Conservation (phyloP, 2,329 filamentous ascomycete genomes). For the Aspergillus sp. region DNA sequence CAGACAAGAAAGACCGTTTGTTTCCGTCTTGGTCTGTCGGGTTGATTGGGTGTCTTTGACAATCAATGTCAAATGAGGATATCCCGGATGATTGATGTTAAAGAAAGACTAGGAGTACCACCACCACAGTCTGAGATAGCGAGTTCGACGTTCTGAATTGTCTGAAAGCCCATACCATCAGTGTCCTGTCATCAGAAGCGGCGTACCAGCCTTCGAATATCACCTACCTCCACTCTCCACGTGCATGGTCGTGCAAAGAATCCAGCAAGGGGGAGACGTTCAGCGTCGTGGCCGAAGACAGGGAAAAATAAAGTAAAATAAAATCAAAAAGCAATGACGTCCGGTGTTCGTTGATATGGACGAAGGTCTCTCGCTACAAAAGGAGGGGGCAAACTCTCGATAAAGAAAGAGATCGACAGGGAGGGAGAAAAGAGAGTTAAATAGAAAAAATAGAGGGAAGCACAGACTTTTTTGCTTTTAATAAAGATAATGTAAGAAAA, state of each 20-base stretch:
- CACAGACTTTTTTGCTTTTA: too few species aligned
- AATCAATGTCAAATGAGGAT: slow-evolving; percentile 1
- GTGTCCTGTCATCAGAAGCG: slow-evolving; percentile 2
- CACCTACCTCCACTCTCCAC: slow-evolving; percentile 11
- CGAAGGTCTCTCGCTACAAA: neutral
- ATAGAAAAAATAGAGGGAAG: too few species aligned
- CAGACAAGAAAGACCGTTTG: slow-evolving; percentile 1
- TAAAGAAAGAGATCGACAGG: too few species aligned
- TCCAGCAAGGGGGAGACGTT: slow-evolving; percentile 11
- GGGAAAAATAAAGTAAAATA: neutral
- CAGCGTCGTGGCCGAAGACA: slow-evolving; percentile 4
- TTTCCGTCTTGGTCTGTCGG: neutral
- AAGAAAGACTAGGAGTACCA: slow-evolving; percentile 3
- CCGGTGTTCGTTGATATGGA: neutral
- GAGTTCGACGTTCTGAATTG: slow-evolving; percentile 4
- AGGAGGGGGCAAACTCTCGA: too few species aligned
- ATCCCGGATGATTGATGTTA: too few species aligned
- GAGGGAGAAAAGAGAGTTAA: too few species aligned
- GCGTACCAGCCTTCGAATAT: slow-evolving; percentile 7
- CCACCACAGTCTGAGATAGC: neutral
- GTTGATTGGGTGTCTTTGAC: neutral
- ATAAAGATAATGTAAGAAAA: too few species aligned
- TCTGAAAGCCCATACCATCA: neutral
- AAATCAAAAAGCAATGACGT: neutral
- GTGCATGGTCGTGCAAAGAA: slow-evolving; percentile 11